Evolutionary conservation across 768 basidiomycete genomes (phyloP).

Genomic region (Agaricus subrufescens): DNA sequence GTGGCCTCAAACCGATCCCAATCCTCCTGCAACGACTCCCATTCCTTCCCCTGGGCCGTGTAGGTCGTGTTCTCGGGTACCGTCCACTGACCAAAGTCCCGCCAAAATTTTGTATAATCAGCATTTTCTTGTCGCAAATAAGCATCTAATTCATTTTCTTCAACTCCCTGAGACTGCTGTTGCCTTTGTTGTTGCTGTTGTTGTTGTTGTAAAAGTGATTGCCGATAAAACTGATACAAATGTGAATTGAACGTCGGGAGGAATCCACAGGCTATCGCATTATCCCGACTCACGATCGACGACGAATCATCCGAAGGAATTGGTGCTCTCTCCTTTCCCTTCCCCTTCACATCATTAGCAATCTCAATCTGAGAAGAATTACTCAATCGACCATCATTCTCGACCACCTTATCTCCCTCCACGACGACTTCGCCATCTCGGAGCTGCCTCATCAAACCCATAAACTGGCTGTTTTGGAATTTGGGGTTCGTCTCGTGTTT

Average conservation of each 20-base stretch:
- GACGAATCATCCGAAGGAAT: constrained; percentile 25
- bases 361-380: constrained; percentile 13
- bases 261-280: not conserved
- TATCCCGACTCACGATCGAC: not conserved
- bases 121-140: constrained; percentile 69
- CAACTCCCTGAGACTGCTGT: not conserved
- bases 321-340: constrained; percentile 35
- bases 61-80: constrained; percentile 10
- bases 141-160: constrained; percentile 52
- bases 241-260: not conserved
- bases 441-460: constrained; percentile 82
- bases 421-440: constrained; percentile 76
- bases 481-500: constrained; percentile 75
- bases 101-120: constrained; percentile 63
- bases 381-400: constrained; percentile 34
- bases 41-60: constrained; percentile 32
- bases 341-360: constrained; percentile 56
- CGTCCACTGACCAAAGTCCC: constrained; percentile 27
- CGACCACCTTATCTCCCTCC: constrained; percentile 74
- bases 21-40: constrained; percentile 66
- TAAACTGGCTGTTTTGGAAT: constrained; percentile 79
- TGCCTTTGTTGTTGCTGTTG: constrained; percentile 1
- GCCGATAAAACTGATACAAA: constrained; percentile 6
- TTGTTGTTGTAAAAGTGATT: not conserved
- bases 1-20: constrained; percentile 86